phyloP scores from a whole-genome alignment of 805 yeast genomes.

The Spathaspora girioi region DNA sequence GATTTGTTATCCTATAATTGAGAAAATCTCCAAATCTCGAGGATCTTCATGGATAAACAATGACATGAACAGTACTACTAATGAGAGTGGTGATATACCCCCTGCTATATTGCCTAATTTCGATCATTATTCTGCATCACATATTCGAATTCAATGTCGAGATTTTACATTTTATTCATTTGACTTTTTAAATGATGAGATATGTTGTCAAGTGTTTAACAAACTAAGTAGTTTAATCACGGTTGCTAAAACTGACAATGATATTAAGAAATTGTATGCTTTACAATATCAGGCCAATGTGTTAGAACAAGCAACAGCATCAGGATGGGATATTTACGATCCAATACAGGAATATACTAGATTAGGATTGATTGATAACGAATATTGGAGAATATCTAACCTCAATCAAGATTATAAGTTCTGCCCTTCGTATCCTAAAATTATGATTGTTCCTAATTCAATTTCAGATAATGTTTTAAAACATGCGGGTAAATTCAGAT shows the following conservation, averaged over 20 bases:
- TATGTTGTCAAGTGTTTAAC: conserved; percentile 69
- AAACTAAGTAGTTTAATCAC: conserved; percentile 65
- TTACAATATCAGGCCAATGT: conserved; percentile 74
- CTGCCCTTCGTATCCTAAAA: conserved; percentile 72
- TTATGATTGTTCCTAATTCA: conserved; percentile 65
- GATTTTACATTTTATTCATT: conserved; percentile 82
- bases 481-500: conserved; percentile 82
- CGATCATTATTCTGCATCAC: conserved; percentile 43
- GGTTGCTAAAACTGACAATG: conserved; percentile 48
- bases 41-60: conserved; percentile 46
- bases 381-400: conserved; percentile 66
- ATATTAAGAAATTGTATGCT: conserved; percentile 58
- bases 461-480: conserved; percentile 78
- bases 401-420: conserved; percentile 64
- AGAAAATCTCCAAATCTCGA: conserved; percentile 51
- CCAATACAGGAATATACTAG: conserved; percentile 63
- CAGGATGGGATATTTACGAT: conserved; percentile 74
- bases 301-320: conserved; percentile 48
- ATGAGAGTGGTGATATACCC: neutral
- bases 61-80: neutral
- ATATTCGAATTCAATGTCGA: conserved; percentile 70
- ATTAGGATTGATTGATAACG: conserved; percentile 52
- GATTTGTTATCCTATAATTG: conserved; percentile 87
- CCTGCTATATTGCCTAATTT: conserved; percentile 12
- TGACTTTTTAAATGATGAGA: conserved; percentile 57